phyloP scores from a whole-genome alignment of 192 early-diverging fungal genomes.

The Funneliformis mosseae region DNA sequence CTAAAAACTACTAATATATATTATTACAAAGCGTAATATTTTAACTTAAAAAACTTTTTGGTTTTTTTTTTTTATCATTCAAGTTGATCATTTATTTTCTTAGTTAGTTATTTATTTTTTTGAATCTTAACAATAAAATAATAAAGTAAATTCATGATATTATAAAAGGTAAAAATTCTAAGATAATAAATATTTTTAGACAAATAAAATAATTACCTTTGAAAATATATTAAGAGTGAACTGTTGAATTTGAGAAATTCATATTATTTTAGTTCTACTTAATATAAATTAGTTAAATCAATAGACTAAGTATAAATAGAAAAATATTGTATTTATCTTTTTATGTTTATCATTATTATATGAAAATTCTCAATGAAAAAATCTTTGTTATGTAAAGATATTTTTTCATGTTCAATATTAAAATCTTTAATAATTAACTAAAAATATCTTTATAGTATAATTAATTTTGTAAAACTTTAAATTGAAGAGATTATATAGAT shows the following conservation, averaged over 20 bases:
- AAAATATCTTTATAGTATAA: too few relatives aligned
- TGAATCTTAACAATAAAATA: too few relatives aligned
- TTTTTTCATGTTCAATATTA: neutral
- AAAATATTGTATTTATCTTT: too few relatives aligned
- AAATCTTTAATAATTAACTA: too few relatives aligned
- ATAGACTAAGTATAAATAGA: neutral
- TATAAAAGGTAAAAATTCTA: neutral
- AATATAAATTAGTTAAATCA: neutral
- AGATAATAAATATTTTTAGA: too few relatives aligned
- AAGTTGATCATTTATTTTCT: too few relatives aligned
- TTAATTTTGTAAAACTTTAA: neutral
- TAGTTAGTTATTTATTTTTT: too few relatives aligned
- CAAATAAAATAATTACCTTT: too few relatives aligned
- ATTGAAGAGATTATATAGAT: constrained; percentile 8
- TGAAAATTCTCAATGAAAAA: neutral
- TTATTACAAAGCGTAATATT: neutral
- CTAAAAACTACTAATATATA: neutral
- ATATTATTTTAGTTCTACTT: constrained; percentile 11
- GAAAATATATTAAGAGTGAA: too few relatives aligned
- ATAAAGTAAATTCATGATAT: too few relatives aligned
- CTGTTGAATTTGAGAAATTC: constrained; percentile 24
- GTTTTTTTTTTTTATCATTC: too few relatives aligned
- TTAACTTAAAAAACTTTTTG: neutral
- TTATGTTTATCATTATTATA: neutral
- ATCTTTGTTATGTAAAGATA: neutral